Evolutionary conservation across 1,284 basidiomycete species (phyloP).

Genomic region (Rhodotorula sp.): DNA sequence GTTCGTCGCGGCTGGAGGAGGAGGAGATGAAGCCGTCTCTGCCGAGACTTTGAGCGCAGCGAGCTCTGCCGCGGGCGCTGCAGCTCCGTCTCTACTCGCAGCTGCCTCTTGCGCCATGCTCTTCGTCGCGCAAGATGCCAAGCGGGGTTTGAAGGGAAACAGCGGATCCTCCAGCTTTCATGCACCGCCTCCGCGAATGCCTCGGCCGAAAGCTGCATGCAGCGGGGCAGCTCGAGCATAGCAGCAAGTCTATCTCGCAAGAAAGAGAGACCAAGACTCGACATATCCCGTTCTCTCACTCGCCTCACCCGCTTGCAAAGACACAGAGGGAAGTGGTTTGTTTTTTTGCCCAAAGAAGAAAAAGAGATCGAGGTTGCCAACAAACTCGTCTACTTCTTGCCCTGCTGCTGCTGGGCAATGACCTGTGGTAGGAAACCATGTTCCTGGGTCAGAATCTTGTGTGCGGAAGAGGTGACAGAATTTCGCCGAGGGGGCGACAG

Average conservation of each 20-base stretch:
- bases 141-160: not conserved
- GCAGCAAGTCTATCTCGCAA: too few species aligned
- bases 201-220: too few species aligned
- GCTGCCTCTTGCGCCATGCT: not conserved
- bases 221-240: too few species aligned
- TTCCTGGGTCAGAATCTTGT: not conserved
- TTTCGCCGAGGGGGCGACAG: too few species aligned
- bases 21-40: not conserved
- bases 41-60: constrained; percentile 2
- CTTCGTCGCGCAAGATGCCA: not conserved
- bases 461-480: not conserved
- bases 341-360: not conserved
- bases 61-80: not conserved
- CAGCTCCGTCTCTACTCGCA: not conserved
- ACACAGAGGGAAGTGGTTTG: not conserved
- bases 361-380: not conserved
- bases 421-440: constrained; percentile 22
- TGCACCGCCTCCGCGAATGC: too few species aligned
- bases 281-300: too few species aligned
- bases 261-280: too few species aligned
- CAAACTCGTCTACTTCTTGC: constrained; percentile 34
- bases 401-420: constrained; percentile 38
- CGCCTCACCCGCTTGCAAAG: too few species aligned
- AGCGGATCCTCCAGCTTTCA: not conserved
- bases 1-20: not conserved